phyloP scores from a whole-genome alignment of 139 green algal genomes.

The Chlorella ohadii region DNA sequence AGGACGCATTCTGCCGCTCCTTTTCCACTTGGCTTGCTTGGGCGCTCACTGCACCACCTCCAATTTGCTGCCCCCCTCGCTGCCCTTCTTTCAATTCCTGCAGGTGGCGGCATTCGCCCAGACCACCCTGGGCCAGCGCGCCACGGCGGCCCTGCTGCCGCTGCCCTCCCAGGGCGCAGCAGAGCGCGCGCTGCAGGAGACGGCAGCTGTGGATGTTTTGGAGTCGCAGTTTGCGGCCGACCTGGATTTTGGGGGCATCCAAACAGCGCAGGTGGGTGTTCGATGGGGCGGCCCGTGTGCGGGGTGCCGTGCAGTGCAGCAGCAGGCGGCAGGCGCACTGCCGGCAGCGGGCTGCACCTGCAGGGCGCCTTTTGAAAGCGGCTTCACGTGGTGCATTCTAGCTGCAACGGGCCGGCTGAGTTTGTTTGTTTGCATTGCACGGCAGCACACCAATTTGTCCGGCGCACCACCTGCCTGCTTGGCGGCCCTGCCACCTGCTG shows the following conservation, averaged over 20 bases:
- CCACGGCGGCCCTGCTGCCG: slow-evolving; percentile 47
- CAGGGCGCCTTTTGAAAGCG: no score
- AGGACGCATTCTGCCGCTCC: no score
- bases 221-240: slow-evolving; percentile 61
- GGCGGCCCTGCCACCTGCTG: neutral
- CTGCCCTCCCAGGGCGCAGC: slow-evolving; percentile 11
- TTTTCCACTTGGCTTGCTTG: neutral
- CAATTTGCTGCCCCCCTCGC: neutral
- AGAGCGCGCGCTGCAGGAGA: slow-evolving; percentile 63
- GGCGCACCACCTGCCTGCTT: neutral
- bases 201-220: slow-evolving; percentile 59
- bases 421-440: no score
- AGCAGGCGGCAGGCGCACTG: no score
- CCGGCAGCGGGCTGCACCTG: no score
- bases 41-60: neutral
- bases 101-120: slow-evolving; percentile 66
- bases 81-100: neutral
- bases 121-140: slow-evolving; percentile 68
- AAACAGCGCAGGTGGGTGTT: slow-evolving; percentile 46
- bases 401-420: no score
- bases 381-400: no score
- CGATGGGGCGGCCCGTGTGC: no score
- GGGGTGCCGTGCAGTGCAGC: no score
- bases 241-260: slow-evolving; percentile 84
- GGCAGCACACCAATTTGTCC: no score